phyloP scores from a whole-genome alignment of 257 asterid species.

The Rehmannia glutinosa region DNA sequence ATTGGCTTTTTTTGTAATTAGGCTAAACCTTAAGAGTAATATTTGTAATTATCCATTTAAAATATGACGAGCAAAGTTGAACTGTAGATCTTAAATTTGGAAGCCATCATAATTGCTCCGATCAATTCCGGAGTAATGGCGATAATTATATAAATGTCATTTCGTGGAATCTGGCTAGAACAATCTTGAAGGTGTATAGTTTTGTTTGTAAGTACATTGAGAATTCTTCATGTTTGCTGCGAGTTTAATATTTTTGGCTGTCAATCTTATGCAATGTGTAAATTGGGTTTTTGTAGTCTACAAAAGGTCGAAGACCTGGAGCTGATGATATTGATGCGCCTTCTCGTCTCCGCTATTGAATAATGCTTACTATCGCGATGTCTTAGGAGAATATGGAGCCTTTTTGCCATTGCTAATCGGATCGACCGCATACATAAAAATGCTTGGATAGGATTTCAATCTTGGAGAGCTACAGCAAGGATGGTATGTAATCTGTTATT shows the following conservation, averaged over 20 bases:
- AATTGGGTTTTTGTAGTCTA: slow-evolving; percentile 50
- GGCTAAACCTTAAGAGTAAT: no score
- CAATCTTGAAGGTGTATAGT: slow-evolving; percentile 92
- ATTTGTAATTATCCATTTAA: no score
- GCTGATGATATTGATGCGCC: slow-evolving; percentile 84
- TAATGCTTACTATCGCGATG: slow-evolving; percentile 67
- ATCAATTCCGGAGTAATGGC: no score
- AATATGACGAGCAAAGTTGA: no score
- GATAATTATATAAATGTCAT: no score
- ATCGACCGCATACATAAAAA: slow-evolving; percentile 85
- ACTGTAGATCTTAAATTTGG: no score
- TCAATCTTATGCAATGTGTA: slow-evolving; percentile 22
- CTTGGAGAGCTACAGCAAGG: slow-evolving; percentile 92
- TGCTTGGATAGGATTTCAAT: slow-evolving; percentile 99
- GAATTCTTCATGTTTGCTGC: slow-evolving; percentile 35
- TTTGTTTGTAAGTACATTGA: not conserved
- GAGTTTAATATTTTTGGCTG: slow-evolving; percentile 39
- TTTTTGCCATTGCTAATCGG: slow-evolving; percentile 91
- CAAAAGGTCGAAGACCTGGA: slow-evolving; percentile 77
- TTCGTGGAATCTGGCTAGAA: no score
- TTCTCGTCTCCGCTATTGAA: slow-evolving; percentile 77
- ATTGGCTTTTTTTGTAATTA: no score
- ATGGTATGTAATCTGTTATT: slow-evolving; percentile 41
- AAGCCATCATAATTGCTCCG: no score
- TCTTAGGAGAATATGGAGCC: slow-evolving; percentile 84